Evolutionary conservation across 306 rosid genomes (phyloP).

Genomic region (Corylus americana): DNA sequence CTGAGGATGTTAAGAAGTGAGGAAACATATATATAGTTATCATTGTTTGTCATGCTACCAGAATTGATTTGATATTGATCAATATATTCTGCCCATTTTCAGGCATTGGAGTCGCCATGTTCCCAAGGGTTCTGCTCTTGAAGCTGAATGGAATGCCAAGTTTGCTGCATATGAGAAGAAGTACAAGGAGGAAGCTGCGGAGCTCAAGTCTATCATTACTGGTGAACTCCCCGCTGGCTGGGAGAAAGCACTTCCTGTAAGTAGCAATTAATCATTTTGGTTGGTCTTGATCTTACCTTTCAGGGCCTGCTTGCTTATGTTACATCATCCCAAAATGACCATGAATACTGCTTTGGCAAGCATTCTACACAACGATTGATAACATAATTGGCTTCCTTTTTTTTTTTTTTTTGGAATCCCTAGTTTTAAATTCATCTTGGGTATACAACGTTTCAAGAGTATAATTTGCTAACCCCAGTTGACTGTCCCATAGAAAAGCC

Average conservation of each 20-base stretch:
- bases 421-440: not conserved
- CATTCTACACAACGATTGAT: constrained; percentile 1
- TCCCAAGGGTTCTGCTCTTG: constrained; percentile 73
- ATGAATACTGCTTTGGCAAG: not conserved
- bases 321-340: not conserved
- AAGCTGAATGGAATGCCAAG: constrained; percentile 90
- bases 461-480: not conserved
- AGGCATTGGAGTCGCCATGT: constrained; percentile 99
- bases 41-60: not conserved
- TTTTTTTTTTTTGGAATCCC: not conserved
- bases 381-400: constrained; percentile 1
- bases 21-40: constrained; percentile 15
- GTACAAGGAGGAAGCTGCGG: constrained; percentile 78
- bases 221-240: constrained; percentile 89
- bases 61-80: constrained; percentile 29
- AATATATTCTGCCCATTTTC: constrained; percentile 17
- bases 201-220: constrained; percentile 62
- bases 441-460: not conserved
- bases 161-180: constrained; percentile 91
- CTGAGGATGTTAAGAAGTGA: constrained; percentile 90
- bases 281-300: not conserved
- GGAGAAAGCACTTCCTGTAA: constrained; percentile 98
- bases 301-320: not conserved
- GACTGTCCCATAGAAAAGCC: not conserved
- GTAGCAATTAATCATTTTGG: constrained; percentile 27